Evolutionary conservation across 441 rosid genomes (phyloP).

Genomic region (Melastoma candidum): DNA sequence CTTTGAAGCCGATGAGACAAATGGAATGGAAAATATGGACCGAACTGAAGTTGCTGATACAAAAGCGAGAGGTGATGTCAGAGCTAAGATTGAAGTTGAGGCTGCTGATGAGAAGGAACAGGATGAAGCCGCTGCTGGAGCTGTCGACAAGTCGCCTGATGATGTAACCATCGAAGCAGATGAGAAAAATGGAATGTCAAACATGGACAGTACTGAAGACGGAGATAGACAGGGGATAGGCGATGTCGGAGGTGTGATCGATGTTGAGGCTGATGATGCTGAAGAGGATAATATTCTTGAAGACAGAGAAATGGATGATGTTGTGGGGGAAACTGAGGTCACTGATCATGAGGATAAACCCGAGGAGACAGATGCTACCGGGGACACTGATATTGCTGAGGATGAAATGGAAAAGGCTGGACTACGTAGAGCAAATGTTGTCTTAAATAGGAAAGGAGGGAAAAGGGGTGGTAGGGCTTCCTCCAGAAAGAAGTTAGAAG

Average conservation of each 20-base stretch:
- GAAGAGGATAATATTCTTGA: not conserved
- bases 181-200: no score
- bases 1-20: slow-evolving; percentile 9
- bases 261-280: not conserved
- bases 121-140: slow-evolving; percentile 1
- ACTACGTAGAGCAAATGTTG: slow-evolving; percentile 36
- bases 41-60: slow-evolving; percentile 2
- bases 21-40: slow-evolving; percentile 12
- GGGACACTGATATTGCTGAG: slow-evolving; percentile 16
- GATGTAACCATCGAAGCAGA: no score
- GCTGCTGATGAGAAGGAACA: not conserved
- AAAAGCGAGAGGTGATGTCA: slow-evolving; percentile 5
- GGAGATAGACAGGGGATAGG: no score
- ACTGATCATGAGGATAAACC: slow-evolving; percentile 29
- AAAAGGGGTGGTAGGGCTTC: slow-evolving; percentile 39
- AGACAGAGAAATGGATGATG: not conserved
- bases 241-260: no score
- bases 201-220: no score
- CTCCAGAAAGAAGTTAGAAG: slow-evolving; percentile 64
- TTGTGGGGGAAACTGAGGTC: slow-evolving; percentile 5
- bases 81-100: slow-evolving; percentile 12
- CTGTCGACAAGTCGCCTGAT: no score
- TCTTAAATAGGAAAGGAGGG: slow-evolving; percentile 72
- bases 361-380: slow-evolving; percentile 14
- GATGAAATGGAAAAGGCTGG: slow-evolving; percentile 25